Percentiles rank a stretch among this genome's conserved stretches.
phyloP scores from a whole-genome alignment of 306 rosid genomes.

The Sophora flavescens region DNA sequence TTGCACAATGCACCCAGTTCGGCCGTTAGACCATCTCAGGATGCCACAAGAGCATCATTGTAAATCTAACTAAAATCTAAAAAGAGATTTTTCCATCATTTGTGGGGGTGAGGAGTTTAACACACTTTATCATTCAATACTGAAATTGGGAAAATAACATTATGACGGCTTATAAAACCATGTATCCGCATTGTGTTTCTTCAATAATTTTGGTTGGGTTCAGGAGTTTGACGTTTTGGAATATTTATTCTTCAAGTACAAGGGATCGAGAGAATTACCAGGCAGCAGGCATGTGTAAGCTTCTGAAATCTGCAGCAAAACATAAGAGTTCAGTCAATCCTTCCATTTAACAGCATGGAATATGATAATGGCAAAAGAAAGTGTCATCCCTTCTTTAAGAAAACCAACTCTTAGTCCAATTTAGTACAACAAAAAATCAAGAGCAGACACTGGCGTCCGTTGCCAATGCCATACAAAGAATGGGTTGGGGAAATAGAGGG shows the following conservation, averaged over 20 bases:
- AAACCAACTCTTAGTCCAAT: slow-evolving; percentile 13
- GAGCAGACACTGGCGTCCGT: background rate
- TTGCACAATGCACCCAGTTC: slow-evolving; percentile 55
- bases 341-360: slow-evolving; percentile 3
- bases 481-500: background rate
- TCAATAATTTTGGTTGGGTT: slow-evolving; percentile 15
- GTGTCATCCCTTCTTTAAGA: slow-evolving; percentile 8
- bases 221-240: slow-evolving; percentile 30
- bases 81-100: background rate
- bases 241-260: slow-evolving; percentile 7
- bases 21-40: slow-evolving; percentile 53
- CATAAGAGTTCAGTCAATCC: slow-evolving; percentile 38
- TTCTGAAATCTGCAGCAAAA: slow-evolving; percentile 76
- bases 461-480: slow-evolving; percentile 4
- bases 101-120: background rate
- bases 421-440: slow-evolving; percentile 19
- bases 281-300: slow-evolving; percentile 69
- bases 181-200: slow-evolving; percentile 43
- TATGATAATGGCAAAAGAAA: background rate
- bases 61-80: slow-evolving; percentile 18
- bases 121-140: slow-evolving; percentile 45
- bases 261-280: slow-evolving; percentile 55
- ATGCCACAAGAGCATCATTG: slow-evolving; percentile 46
- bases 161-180: slow-evolving; percentile 55
- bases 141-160: slow-evolving; percentile 55